Conservation (phyloP, 2,329 filamentous ascomycete species). For the Cladosporium colombiae region DNA sequence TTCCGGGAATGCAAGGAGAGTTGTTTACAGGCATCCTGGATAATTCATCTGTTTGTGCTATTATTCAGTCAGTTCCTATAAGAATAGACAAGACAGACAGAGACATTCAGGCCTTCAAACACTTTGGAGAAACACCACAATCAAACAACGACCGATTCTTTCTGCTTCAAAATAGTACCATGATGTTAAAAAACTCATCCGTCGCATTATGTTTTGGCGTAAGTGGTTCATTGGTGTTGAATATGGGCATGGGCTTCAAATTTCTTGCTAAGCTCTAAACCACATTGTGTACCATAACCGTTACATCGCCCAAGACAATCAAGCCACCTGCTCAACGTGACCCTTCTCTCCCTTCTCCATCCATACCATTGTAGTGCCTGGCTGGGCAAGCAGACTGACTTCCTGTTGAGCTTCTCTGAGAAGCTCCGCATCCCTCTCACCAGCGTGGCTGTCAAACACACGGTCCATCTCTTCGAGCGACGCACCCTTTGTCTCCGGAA, state of each 20-base stretch:
- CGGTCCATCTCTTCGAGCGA: slow-evolving; percentile 34
- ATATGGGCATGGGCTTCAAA: not conserved
- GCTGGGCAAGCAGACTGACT: slow-evolving; percentile 53
- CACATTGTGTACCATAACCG: not conserved
- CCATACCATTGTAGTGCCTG: not conserved
- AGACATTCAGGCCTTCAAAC: not conserved
- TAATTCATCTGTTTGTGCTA: not conserved
- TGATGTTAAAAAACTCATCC: not conserved
- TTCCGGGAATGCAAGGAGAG: not conserved
- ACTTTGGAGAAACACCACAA: not conserved
- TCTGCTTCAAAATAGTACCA: not conserved
- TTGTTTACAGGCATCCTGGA: not conserved
- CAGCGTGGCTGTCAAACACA: slow-evolving; percentile 26
- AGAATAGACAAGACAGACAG: not conserved
- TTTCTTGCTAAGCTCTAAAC: not conserved
- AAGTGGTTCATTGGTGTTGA: not conserved
- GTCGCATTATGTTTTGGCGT: not conserved
- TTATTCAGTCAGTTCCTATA: not conserved
- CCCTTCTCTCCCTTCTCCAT: slow-evolving; percentile 3
- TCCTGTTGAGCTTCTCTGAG: slow-evolving; percentile 9
- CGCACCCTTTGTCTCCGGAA: slow-evolving; percentile 37
- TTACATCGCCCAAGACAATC: not conserved
- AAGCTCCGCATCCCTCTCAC: slow-evolving; percentile 7
- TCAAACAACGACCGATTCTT: not conserved
- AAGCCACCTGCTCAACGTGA: slow-evolving; percentile 2